A percentile compares a stretch with the other conserved stretches of the same genome.
phyloP scores from a whole-genome alignment of 2,329 filamentous ascomycete species.

The Neocatenulostroma microsporum region DNA sequence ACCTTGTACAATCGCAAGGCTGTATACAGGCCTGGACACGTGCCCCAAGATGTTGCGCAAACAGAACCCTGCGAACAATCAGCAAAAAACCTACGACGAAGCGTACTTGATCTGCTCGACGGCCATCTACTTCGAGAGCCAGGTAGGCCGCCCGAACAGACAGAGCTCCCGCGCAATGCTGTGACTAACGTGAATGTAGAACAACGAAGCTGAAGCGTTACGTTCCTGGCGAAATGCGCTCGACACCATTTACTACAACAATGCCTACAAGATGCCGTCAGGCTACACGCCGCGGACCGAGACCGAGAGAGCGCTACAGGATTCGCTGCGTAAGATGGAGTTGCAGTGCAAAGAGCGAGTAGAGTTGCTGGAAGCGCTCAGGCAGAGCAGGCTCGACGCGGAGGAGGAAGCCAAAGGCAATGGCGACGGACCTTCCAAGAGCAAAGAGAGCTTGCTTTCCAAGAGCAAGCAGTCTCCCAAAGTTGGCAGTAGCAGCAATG shows the following conservation, averaged over 20 bases:
- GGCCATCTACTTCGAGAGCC: constrained; percentile 89
- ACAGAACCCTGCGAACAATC: constrained; percentile 56
- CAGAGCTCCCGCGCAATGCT: constrained; percentile 1
- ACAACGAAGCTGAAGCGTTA: constrained; percentile 83
- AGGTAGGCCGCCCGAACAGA: too few relatives aligned
- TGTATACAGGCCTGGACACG: too few relatives aligned
- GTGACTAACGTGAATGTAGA: constrained; percentile 45
- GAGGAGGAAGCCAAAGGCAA: constrained; percentile 31
- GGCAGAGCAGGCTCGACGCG: constrained; percentile 54
- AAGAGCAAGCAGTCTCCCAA: constrained; percentile 6
- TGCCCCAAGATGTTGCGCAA: constrained; percentile 30
- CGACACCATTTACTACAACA: constrained; percentile 80
- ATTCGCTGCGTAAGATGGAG: constrained; percentile 75
- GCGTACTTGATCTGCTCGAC: constrained; percentile 92
- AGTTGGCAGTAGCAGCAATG: constrained; percentile 2
- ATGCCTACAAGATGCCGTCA: constrained; percentile 64
- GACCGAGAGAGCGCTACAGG: constrained; percentile 73
- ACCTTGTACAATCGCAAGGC: too few relatives aligned
- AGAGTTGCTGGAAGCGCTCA: constrained; percentile 74
- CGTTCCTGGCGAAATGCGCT: constrained; percentile 84
- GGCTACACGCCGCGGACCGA: constrained; percentile 66
- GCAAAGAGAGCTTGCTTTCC: constrained; percentile 19
- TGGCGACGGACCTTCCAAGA: constrained; percentile 14
- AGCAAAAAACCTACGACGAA: constrained; percentile 98
- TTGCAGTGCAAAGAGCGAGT: constrained; percentile 89